Base-by-base conservation (phyloP, 768 basidiomycete species). In the Suillus americanus region DNA sequence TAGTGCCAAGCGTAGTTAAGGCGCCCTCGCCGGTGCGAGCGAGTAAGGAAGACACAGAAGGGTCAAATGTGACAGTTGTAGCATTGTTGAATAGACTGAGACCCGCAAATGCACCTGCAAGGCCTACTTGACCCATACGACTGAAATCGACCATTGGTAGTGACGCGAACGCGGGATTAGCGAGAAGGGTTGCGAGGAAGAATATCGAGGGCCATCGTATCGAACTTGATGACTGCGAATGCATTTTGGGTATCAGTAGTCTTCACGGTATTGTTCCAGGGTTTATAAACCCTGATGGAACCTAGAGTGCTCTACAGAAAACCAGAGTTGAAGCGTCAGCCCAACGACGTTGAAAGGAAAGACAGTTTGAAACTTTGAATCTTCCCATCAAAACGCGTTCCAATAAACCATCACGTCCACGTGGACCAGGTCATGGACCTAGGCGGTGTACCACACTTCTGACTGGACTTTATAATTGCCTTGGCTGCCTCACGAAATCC, bases 121-220 rank as follows among this genome's bases (percentile, higher is more conserved):
- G 82, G 63, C 89, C 95, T 59, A 98, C 95, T 62, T 83, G 89
- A 67, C 97, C 97, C 93, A 99, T 96, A 61, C 90, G 89, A 70
- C 82, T 78, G 71, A 88, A 90, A 76, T 92, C 90, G 70, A 91
- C 81, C 65, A 80, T 78, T 7, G 87, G 87, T 16, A 86, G 77
- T 7, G 81, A 74, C 10, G 82, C 84, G 65, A 69, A 72, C 25
- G 55, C 70, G 63, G 66, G 16, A 28, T 55, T 45, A 3, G 65
- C 65, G 46, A 75, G 50, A 56, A 59, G 56, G 41, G 51, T 65
- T 51, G 61, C 55, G 64, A 74, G 64, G 51, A 68, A 13, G 64
- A 74, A 63, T 73, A 62, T 69, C 53, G 66, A 68, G 75, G 68
- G 70, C 77, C 73, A 72, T 68, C 50, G 12, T 25, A 40, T 50